phyloP scores from a whole-genome alignment of 257 asterid genomes.

The Fraxinus cuspidata region DNA sequence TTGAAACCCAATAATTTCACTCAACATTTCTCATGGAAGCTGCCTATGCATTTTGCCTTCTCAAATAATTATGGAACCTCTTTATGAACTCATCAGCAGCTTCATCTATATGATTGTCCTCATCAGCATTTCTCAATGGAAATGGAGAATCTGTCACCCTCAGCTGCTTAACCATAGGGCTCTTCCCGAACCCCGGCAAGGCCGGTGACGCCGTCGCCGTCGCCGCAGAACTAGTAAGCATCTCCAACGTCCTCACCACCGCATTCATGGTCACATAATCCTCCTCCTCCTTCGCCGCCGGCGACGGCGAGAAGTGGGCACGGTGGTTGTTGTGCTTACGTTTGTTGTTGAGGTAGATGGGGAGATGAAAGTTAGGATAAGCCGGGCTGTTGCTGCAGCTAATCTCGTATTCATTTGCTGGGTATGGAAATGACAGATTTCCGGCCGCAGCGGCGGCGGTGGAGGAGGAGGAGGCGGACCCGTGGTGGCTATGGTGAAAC shows the following conservation, averaged over 20 bases:
- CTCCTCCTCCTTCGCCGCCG: conserved; percentile 1
- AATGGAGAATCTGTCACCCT: conserved; percentile 62
- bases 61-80: conserved; percentile 48
- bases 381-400: conserved; percentile 43
- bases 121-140: conserved; percentile 42
- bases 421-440: not conserved
- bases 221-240: conserved; percentile 27
- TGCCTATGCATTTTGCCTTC: conserved; percentile 35
- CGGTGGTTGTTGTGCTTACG: conserved; percentile 17
- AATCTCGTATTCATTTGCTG: conserved; percentile 39
- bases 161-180: conserved; percentile 66
- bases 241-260: conserved; percentile 47
- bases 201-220: conserved; percentile 53
- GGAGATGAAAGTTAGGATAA: conserved; percentile 10
- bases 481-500: conserved; percentile 13
- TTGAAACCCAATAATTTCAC: too few relatives aligned
- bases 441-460: not conserved
- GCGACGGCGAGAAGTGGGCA: conserved; percentile 3
- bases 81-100: conserved; percentile 60
- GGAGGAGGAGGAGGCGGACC: conserved; percentile 14
- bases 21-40: too few relatives aligned
- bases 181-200: conserved; percentile 68
- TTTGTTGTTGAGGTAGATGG: conserved; percentile 31
- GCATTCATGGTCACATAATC: conserved; percentile 13
- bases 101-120: conserved; percentile 41